Percentiles rank a stretch among this genome's conserved stretches.
Conservation (phyloP, 1,139 yeast genomes). For the Suhomyces wounanorum region DNA sequence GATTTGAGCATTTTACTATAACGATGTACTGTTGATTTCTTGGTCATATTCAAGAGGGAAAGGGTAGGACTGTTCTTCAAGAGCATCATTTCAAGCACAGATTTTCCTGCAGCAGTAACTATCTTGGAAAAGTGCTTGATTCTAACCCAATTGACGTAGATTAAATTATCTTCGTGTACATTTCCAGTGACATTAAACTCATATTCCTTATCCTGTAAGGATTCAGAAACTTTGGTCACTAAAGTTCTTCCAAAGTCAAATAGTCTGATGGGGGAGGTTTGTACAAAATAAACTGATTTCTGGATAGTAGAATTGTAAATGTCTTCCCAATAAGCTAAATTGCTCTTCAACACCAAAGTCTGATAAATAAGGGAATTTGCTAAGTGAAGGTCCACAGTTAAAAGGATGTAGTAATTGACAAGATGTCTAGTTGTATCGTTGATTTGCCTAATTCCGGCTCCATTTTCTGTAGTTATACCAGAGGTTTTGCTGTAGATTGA, state of each 20-base stretch:
- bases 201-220: conserved; percentile 2
- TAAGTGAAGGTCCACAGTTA: conserved; percentile 30
- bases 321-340: conserved; percentile 40
- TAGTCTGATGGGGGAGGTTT: conserved; percentile 33
- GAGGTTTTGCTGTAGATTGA: conserved; percentile 12
- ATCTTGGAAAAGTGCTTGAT: conserved; percentile 11
- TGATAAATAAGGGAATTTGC: conserved; percentile 40
- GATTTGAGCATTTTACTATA: conserved; percentile 14
- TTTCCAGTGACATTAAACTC: conserved; percentile 4
- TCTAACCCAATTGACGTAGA: conserved; percentile 17
- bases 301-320: conserved; percentile 27
- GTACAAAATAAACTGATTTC: conserved; percentile 37
- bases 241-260: conserved; percentile 19
- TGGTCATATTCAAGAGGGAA: conserved; percentile 10
- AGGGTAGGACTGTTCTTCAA: conserved; percentile 13
- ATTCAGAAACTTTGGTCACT: conserved; percentile 2
- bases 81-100: conserved; percentile 5
- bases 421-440: conserved; percentile 17
- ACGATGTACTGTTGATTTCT: conserved; percentile 2
- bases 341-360: conserved; percentile 37
- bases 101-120: conserved; percentile 1
- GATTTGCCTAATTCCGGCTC: conserved; percentile 6
- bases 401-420: conserved; percentile 28
- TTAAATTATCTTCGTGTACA: conserved; percentile 20
- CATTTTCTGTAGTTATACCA: not conserved